Base-by-base conservation (phyloP, 2,329 filamentous ascomycete genomes). In the Ascochyta rabiei region DNA sequence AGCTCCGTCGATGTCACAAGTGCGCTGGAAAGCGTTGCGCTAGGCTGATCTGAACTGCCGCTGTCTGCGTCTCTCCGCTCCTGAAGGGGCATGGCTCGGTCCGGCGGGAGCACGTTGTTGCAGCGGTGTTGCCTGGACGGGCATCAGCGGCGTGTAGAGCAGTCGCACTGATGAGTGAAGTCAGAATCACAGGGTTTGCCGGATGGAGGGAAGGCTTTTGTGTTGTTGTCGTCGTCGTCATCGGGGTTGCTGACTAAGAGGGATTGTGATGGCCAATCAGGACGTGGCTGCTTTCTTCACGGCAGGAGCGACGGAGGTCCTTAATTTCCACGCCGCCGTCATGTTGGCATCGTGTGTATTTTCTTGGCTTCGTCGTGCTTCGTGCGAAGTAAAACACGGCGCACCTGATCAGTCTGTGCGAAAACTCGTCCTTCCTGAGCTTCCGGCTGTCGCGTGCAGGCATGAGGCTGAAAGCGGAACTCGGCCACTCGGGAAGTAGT, bases 51-150 rank as follows among this genome's bases (percentile, higher is more conserved):
- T 28, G 52, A 33, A 19, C 8, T 16, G 7, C 18, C 18, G 46
- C 19, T 37, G 13, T 30, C 26, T 39, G 19, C 35, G 41, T 24
- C 28, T 34, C 46, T 66, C 63, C 61, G 63, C 57, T 48, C 51
- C 51, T 38, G 48, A 59, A 50, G 55, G 23, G 26, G 63, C 53
- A 53, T 63, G 50, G 46, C 41, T 41, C 13, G 19, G 18, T 24
- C 12, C 30, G 40, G 43, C 28, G 23, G 12, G 26, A 41, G n/a
- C 33, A 43, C 24, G 33, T 50, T 35, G 26, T 45, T 35, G 18
- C 28, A 16, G 18, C 19, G 15, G 15, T 9, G 19, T 24, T 31
- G 23, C 10, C 24, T 21, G 16, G 16, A 33, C 15, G 31, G 26
- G 10, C 35, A 21, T n/a, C 10, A n/a, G 4, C 24, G 24, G 18